These are phyloP conservation scores for Mortierella hygrophila DNA, from an alignment of 192 early-diverging fungal genomes.

Conservation along the genomic window DNA sequence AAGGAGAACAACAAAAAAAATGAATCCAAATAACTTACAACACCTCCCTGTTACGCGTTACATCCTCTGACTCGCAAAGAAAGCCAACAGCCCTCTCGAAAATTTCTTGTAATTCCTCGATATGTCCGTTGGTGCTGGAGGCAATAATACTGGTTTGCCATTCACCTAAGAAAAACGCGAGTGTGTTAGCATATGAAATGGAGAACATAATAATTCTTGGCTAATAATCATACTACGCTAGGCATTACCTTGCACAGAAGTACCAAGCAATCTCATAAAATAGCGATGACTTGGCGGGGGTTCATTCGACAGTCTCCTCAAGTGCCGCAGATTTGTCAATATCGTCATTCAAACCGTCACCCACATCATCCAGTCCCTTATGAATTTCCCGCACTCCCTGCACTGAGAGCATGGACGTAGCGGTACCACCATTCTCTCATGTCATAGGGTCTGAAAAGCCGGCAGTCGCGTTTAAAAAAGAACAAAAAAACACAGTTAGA, in stretches of 20 bases:
- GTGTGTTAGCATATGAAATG: not conserved
- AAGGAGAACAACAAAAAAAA: no score
- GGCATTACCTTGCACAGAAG: not conserved
- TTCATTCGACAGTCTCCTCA: not conserved
- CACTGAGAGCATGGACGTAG: no score
- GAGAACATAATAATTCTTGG: not conserved
- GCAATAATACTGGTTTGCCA: not conserved
- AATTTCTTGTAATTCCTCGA: slow-evolving; percentile 3
- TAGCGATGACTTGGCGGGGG: not conserved
- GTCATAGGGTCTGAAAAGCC: no score
- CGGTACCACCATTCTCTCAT: no score
- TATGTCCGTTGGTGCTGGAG: not conserved
- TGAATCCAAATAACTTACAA: not conserved
- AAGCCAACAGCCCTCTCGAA: slow-evolving; percentile 1
- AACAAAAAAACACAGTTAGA: no score
- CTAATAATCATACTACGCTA: no score
- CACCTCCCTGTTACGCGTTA: not conserved
- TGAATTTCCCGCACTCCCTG: no score
- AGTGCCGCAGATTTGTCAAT: not conserved
- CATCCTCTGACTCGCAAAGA: not conserved
- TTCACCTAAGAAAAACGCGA: not conserved
- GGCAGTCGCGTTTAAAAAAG: no score
- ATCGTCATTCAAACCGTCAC: no score
- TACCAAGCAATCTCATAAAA: not conserved
- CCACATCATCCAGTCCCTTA: no score